Evolutionary conservation across 1,284 basidiomycete species (phyloP).

Genomic region (Vanrija humicola): DNA sequence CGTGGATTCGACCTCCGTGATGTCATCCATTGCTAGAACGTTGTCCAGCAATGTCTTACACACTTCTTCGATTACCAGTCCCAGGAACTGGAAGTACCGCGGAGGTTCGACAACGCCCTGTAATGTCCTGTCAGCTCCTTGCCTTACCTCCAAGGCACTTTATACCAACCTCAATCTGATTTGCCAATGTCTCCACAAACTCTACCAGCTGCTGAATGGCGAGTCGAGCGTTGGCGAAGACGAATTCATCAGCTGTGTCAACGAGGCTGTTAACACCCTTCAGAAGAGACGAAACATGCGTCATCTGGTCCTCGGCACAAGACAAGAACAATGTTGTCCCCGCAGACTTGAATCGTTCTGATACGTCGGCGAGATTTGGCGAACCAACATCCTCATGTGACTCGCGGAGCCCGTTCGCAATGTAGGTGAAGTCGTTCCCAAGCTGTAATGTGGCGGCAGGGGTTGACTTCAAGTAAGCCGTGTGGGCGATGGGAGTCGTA

Average conservation of each 20-base stretch:
- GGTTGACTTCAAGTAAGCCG: slow-evolving; percentile 56
- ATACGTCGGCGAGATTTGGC: slow-evolving; percentile 53
- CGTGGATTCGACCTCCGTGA: slow-evolving; percentile 84
- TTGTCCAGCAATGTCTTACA: slow-evolving; percentile 67
- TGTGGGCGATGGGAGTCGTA: slow-evolving; percentile 71
- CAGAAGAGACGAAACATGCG: slow-evolving; percentile 54
- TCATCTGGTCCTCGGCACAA: slow-evolving; percentile 61
- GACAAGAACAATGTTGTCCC: slow-evolving; percentile 65
- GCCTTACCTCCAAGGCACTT: too few species aligned
- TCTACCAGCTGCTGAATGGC: slow-evolving; percentile 51
- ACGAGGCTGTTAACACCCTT: slow-evolving; percentile 66
- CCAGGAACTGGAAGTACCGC: slow-evolving; percentile 52
- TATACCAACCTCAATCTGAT: slow-evolving; percentile 66
- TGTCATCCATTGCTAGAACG: slow-evolving; percentile 77
- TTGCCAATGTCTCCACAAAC: slow-evolving; percentile 62
- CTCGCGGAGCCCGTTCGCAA: slow-evolving; percentile 51
- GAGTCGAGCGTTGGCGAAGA: not conserved
- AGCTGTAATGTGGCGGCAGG: slow-evolving; percentile 69
- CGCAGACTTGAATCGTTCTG: slow-evolving; percentile 54
- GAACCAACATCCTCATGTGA: slow-evolving; percentile 49
- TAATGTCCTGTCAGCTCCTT: slow-evolving; percentile 1
- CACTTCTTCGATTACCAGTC: slow-evolving; percentile 68
- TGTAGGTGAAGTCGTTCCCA: slow-evolving; percentile 78
- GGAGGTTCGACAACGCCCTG: slow-evolving; percentile 26
- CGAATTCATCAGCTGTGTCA: slow-evolving; percentile 67